Percentiles rank a stretch among this genome's conserved stretches.
Conservation (phyloP, 2,329 filamentous ascomycete genomes). For the Fusarium sp. region DNA sequence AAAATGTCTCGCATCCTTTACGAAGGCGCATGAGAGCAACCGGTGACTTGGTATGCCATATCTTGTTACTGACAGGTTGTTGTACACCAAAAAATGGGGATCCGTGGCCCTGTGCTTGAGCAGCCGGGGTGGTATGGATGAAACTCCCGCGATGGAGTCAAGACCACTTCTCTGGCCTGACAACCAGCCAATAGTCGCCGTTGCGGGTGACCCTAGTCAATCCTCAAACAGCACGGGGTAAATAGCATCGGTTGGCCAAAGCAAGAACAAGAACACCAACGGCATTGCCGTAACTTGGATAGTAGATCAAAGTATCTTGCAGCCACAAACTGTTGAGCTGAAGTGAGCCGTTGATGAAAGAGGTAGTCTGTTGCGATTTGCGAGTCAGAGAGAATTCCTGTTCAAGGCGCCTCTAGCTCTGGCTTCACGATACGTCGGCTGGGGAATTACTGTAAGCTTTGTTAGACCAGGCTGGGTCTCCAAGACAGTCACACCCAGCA, state of each 20-base stretch:
- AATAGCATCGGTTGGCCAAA: slow-evolving; percentile 4
- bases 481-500: slow-evolving; percentile 11
- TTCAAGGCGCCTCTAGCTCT: slow-evolving; percentile 15
- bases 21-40: slow-evolving; percentile 28
- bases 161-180: slow-evolving; percentile 26
- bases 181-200: slow-evolving; percentile 37
- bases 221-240: slow-evolving; percentile 45
- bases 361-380: not conserved
- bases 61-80: not conserved
- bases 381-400: slow-evolving; percentile 36
- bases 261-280: slow-evolving; percentile 2
- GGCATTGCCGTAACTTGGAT: not conserved
- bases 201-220: slow-evolving; percentile 30
- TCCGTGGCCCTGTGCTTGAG: slow-evolving; percentile 33
- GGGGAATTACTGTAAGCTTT: slow-evolving; percentile 1
- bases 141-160: slow-evolving; percentile 38
- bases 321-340: slow-evolving; percentile 9
- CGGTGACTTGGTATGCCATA: not conserved
- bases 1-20: slow-evolving; percentile 26
- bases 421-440: slow-evolving; percentile 8
- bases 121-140: slow-evolving; percentile 34
- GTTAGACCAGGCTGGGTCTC: slow-evolving; percentile 16
- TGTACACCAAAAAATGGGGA: slow-evolving; percentile 1
- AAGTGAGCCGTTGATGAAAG: not conserved
- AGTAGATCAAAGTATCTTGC: not conserved